These are phyloP conservation scores for Amanita brunnescens DNA, from an alignment of 768 basidiomycete genomes.

Conservation along the genomic window DNA sequence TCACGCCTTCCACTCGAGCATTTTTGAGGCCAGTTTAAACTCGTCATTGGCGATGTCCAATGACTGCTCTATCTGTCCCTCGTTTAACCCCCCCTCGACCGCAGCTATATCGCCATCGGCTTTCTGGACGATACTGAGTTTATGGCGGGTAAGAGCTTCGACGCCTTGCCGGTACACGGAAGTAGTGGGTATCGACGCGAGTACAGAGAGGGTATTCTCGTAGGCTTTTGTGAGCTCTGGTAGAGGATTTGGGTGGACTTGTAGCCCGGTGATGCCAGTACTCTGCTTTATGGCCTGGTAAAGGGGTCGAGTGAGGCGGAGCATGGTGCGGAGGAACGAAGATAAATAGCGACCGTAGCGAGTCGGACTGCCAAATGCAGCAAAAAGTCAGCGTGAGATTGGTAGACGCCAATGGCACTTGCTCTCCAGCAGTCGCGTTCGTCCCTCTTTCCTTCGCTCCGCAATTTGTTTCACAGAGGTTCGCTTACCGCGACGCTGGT, in stretches of 20 bases:
- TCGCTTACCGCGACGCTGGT: constrained; percentile 14
- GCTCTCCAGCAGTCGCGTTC: constrained; percentile 16
- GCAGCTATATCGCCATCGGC: constrained; percentile 56
- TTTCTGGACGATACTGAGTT: constrained; percentile 62
- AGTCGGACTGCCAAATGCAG: constrained; percentile 34
- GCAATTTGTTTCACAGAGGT: constrained; percentile 12
- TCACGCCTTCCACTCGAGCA: constrained; percentile 96
- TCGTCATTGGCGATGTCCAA: constrained; percentile 80
- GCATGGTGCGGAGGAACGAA: constrained; percentile 38
- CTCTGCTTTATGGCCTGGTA: constrained; percentile 61
- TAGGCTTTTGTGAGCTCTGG: constrained; percentile 71
- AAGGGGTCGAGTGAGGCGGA: constrained; percentile 68
- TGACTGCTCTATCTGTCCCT: constrained; percentile 84
- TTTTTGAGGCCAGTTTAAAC: constrained; percentile 63
- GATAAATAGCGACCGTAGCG: constrained; percentile 14
- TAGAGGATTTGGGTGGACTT: constrained; percentile 78
- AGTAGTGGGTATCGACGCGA: constrained; percentile 65
- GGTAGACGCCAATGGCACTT: constrained; percentile 20
- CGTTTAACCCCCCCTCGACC: constrained; percentile 69
- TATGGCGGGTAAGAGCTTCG: constrained; percentile 76
- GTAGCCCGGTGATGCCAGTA: constrained; percentile 83
- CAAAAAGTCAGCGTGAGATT: constrained; percentile 9
- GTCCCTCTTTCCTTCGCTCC: constrained; percentile 13
- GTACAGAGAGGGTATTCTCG: constrained; percentile 61
- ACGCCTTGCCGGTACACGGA: constrained; percentile 87